phyloP scores from a whole-genome alignment of 2,329 filamentous ascomycete species.

The Ophiostoma ulmi region DNA sequence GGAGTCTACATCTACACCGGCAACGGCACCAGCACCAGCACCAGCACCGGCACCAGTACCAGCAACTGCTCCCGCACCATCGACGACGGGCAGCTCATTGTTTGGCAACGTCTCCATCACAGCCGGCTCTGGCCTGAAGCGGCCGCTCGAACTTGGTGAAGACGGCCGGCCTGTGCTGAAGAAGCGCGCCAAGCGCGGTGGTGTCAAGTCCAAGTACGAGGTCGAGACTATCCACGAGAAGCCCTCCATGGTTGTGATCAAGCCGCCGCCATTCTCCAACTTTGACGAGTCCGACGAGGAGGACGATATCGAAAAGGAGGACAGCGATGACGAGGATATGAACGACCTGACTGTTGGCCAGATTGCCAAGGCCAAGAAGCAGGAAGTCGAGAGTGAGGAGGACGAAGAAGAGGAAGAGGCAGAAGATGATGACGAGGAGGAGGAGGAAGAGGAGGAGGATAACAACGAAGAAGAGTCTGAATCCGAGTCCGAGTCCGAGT shows the following conservation, averaged over 20 bases:
- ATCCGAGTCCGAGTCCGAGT: neutral
- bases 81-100: slow-evolving; percentile 15
- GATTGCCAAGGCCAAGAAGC: slow-evolving; percentile 27
- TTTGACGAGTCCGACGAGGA: slow-evolving; percentile 2
- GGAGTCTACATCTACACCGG: neutral
- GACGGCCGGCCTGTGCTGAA: slow-evolving; percentile 76
- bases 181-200: slow-evolving; percentile 70
- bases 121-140: slow-evolving; percentile 75
- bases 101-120: slow-evolving; percentile 19
- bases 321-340: slow-evolving; percentile 26
- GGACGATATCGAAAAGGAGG: slow-evolving; percentile 26
- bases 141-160: slow-evolving; percentile 74
- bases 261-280: slow-evolving; percentile 11
- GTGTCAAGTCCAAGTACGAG: slow-evolving; percentile 59
- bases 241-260: slow-evolving; percentile 40
- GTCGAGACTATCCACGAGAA: slow-evolving; percentile 66
- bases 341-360: slow-evolving; percentile 25
- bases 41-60: neutral
- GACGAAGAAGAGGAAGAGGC: slow-evolving; percentile 30
- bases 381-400: slow-evolving; percentile 31
- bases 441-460: slow-evolving; percentile 34
- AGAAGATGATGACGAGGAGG: slow-evolving; percentile 34
- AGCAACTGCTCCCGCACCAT: neutral
- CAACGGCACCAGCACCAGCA: neutral
- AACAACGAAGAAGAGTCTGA: slow-evolving; percentile 31